Conservation (phyloP, 208 protist species). For the Crithidia sp. region DNA sequence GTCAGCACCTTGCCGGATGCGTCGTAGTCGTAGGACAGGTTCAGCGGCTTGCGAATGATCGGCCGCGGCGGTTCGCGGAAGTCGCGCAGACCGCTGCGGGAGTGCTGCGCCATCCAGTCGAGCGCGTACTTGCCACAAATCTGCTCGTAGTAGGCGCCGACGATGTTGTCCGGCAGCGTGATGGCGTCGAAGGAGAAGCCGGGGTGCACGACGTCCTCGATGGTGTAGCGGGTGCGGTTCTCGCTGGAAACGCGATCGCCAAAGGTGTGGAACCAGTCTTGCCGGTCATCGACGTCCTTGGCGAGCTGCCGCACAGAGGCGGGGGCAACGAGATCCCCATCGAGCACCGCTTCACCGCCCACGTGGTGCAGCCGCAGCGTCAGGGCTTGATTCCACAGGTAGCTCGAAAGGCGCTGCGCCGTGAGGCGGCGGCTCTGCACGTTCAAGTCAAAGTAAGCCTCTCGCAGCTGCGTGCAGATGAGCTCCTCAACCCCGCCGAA, state of each 20-base stretch:
- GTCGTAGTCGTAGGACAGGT: conserved; percentile 69
- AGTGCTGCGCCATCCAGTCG: conserved; percentile 77
- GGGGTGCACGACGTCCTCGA: conserved; percentile 83
- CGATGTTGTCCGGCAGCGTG: conserved; percentile 61
- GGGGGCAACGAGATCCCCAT: conserved; percentile 71
- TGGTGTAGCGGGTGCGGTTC: conserved; percentile 51
- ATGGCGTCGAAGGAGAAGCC: conserved; percentile 85
- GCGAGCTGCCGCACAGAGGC: conserved; percentile 42
- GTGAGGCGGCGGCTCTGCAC: conserved; percentile 65
- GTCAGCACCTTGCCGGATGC: conserved; percentile 43
- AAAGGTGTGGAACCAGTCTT: conserved; percentile 48
- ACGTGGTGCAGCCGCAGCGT: conserved; percentile 79
- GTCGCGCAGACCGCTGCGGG: conserved; percentile 59
- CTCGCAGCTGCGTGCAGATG: conserved; percentile 66
- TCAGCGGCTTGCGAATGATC: conserved; percentile 78
- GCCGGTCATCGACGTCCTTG: conserved; percentile 40
- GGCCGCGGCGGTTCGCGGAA: conserved; percentile 84
- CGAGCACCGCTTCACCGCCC: conserved; percentile 48
- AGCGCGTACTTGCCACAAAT: conserved; percentile 79
- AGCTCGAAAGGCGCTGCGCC: conserved; percentile 82
- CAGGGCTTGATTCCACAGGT: conserved; percentile 87
- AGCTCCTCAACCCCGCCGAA: conserved; percentile 42
- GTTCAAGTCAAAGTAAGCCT: conserved; percentile 80
- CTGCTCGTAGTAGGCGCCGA: conserved; percentile 75
- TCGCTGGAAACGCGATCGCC: conserved; percentile 39